Conservation (phyloP, 306 rosid genomes). For the Cicer cuneatum region DNA sequence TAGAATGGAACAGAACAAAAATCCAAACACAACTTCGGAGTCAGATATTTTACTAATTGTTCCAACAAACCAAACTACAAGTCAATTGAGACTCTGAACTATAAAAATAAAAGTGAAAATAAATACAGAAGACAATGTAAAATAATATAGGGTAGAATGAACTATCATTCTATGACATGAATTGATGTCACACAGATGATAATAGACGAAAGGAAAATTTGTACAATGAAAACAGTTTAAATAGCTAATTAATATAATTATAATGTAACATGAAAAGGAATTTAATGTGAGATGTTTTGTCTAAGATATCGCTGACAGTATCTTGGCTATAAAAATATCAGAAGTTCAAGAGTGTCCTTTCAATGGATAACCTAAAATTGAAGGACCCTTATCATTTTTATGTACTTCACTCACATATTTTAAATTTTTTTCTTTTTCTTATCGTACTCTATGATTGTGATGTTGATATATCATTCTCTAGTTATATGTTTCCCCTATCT, state of each 20-base stretch:
- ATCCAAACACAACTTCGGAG: conserved; percentile 53
- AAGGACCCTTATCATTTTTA: neutral
- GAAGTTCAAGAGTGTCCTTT: conserved; percentile 6
- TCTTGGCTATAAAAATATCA: neutral
- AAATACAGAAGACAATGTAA: neutral
- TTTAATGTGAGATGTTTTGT: neutral
- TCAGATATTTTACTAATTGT: conserved; percentile 34
- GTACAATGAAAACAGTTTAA: neutral
- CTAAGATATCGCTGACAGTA: too few relatives aligned
- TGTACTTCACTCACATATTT: neutral
- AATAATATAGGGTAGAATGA: conserved; percentile 12
- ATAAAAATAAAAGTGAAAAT: conserved; percentile 19
- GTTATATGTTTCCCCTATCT: conserved; percentile 26
- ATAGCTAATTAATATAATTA: conserved; percentile 19
- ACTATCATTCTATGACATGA: conserved; percentile 32
- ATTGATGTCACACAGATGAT: conserved; percentile 11
- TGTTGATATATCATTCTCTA: conserved; percentile 25
- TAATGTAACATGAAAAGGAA: neutral
- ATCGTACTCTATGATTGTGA: neutral
- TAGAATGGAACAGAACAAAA: conserved; percentile 51
- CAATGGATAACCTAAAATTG: conserved; percentile 15
- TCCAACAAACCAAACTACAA: conserved; percentile 29
- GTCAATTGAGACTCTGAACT: conserved; percentile 36
- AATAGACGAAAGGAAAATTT: neutral
- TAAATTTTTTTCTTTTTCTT: conserved; percentile 13